These are phyloP conservation scores for Pseudogymnoascus sp. DNA, from an alignment of 2,329 filamentous ascomycete species.

Conservation along the genomic window DNA sequence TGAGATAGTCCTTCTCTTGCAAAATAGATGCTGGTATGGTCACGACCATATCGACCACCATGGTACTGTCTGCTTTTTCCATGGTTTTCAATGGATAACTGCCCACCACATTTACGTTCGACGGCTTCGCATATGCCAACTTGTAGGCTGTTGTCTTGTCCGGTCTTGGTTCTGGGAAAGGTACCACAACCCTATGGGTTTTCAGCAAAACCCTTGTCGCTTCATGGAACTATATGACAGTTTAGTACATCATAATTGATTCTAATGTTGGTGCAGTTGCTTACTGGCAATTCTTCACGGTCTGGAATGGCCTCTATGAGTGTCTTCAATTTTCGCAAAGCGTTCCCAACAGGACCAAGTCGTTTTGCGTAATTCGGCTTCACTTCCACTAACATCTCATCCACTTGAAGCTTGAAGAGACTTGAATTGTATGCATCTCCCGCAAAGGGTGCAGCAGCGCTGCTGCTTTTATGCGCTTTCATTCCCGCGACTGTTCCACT, in stretches of 20 bases:
- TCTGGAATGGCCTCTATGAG: constrained; percentile 50
- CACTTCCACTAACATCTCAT: constrained; percentile 52
- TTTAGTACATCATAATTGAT: constrained; percentile 9
- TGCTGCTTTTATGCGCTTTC: constrained; percentile 14
- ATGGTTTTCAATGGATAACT: constrained; percentile 76
- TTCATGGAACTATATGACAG: constrained; percentile 50
- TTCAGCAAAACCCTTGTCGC: constrained; percentile 61
- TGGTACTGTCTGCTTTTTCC: constrained; percentile 50
- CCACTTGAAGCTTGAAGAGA: constrained; percentile 60
- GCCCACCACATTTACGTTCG: constrained; percentile 77
- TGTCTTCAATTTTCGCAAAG: constrained; percentile 46
- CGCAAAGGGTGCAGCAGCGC: constrained; percentile 33
- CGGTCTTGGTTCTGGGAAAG: constrained; percentile 77
- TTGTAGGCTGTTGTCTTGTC: constrained; percentile 72
- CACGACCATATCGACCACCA: constrained; percentile 73
- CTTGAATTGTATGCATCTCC: constrained; percentile 51
- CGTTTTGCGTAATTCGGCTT: constrained; percentile 51
- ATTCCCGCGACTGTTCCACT: constrained; percentile 22
- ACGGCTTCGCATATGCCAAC: constrained; percentile 67
- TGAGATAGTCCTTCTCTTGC: constrained; percentile 89
- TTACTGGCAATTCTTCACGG: constrained; percentile 38
- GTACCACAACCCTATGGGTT: constrained; percentile 61
- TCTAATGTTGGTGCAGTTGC: constrained; percentile 7
- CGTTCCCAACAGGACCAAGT: constrained; percentile 43
- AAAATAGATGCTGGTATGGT: constrained; percentile 76